Base-by-base conservation (phyloP, 164 flowering plant genomes). In the Liriodendron chinense region DNA sequence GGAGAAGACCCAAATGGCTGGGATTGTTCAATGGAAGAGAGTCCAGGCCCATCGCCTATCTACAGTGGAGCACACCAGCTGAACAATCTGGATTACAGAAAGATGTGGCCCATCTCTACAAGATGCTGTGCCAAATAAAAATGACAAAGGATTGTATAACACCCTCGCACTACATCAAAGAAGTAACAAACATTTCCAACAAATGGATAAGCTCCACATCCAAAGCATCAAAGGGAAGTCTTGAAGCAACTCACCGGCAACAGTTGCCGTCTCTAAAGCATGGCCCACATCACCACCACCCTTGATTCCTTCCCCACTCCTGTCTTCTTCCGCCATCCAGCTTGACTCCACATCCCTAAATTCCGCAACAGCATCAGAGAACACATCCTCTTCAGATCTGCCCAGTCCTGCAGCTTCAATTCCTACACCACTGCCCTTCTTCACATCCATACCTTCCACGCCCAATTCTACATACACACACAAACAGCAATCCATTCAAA, bases 341-440 rank as follows among this genome's bases (percentile, higher is more conserved):
- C 73, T 69, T 18, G 69, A 24, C 13, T 77, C 83, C 70, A 80
- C n/a, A 65, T 89, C 91, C 0, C 80, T 18, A 81, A 91, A 94
- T 21, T 92, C 93, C 1, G 84, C 63, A 22, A 68, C 87, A 20
- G 98, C 96, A 84, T 92, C 98, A 0, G 91, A 26, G 70, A 90
- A 92, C 26, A 82, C 81, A 2, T 92, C 97, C 43, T 89, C 89
- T 81, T 86, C 91, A 10, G 92, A 86, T 83, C 78, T 82, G 67
- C 68, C 80, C 8, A 86, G 79, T 78, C 70, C 76, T 57, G 69
- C 77, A 34, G 84, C 69, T 8, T 53, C 47, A 47, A 20, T 43
- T 65, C 61, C 69, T 70, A 73, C 34, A 72, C 79, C 83, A 73
- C 82, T 74, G 43, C 72, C 72, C 25, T 64, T 68, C 76, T 74